These are phyloP conservation scores for Elongisporangium prolatum DNA, from an alignment of 352 stramenopile species.

Conservation along the genomic window DNA sequence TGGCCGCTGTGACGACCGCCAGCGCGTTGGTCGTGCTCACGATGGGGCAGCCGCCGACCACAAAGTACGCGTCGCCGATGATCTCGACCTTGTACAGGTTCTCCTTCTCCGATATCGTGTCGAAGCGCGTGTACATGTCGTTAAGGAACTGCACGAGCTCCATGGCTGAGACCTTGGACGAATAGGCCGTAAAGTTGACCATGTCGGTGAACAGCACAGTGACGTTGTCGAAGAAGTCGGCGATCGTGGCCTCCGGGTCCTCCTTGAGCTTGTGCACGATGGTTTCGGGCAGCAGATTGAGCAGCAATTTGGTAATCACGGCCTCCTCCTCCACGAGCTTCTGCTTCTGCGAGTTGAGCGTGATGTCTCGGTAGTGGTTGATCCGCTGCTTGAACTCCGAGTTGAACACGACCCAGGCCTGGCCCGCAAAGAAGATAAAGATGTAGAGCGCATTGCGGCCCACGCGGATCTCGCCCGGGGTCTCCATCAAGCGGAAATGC, in stretches of 20 bases:
- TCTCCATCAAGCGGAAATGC: conserved; percentile 25
- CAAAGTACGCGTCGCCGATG: conserved; percentile 86
- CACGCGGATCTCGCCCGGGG: conserved; percentile 46
- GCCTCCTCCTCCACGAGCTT: conserved; percentile 79
- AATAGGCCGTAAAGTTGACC: conserved; percentile 84
- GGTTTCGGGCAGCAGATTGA: conserved; percentile 76
- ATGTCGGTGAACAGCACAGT: conserved; percentile 86
- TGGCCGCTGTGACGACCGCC: conserved; percentile 67
- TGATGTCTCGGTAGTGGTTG: conserved; percentile 82
- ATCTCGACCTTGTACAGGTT: conserved; percentile 90
- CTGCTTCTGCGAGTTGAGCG: conserved; percentile 77
- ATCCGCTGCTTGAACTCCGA: conserved; percentile 86
- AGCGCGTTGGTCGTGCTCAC: conserved; percentile 61
- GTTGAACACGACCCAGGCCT: conserved; percentile 84
- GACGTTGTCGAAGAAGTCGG: conserved; percentile 82
- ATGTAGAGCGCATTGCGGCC: conserved; percentile 77
- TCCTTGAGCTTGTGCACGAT: conserved; percentile 85
- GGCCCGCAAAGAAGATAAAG: conserved; percentile 72
- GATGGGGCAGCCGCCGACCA: conserved; percentile 66
- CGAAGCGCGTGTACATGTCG: conserved; percentile 86
- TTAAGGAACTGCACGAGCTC: conserved; percentile 88
- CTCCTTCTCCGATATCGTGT: conserved; percentile 80
- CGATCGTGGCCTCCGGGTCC: conserved; percentile 69
- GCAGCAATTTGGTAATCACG: conserved; percentile 71
- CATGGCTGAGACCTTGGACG: conserved; percentile 74